Percentiles rank a stretch among this genome's conserved stretches.
phyloP scores from a whole-genome alignment of 352 stramenopile species.

The Phytophthora ohioensis region DNA sequence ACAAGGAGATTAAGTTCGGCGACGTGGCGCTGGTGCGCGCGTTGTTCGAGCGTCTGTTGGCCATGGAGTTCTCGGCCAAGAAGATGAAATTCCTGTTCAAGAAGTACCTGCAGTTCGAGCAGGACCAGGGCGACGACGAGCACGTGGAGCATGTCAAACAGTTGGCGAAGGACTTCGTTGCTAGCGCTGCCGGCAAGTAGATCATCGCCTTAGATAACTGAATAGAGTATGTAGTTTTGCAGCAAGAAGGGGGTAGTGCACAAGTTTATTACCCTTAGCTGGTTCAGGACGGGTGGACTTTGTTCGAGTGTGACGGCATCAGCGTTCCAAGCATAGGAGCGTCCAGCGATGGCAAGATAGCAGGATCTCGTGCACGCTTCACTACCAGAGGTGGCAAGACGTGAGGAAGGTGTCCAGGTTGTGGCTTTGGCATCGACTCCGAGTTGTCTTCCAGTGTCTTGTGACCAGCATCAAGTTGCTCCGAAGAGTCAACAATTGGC shows the following conservation, averaged over 20 bases:
- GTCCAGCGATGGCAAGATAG: conserved; percentile 13
- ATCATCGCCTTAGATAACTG: conserved; percentile 31
- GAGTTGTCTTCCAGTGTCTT: conserved; percentile 7
- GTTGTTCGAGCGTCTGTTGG: conserved; percentile 93
- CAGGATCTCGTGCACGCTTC: conserved; percentile 22
- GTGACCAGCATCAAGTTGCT: conserved; percentile 6
- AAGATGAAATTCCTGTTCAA: conserved; percentile 99
- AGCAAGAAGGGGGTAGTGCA: conserved; percentile 6
- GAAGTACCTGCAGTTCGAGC: conserved; percentile 96
- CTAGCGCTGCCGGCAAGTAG: conserved; percentile 66
- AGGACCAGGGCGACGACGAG: conserved; percentile 90
- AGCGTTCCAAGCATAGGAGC: conserved; percentile 19
- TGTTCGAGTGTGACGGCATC: conserved; percentile 28
- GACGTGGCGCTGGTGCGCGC: conserved; percentile 83
- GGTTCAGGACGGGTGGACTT: conserved; percentile 33
- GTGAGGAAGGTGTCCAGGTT: conserved; percentile 7
- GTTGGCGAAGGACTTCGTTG: conserved; percentile 94
- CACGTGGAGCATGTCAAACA: conserved; percentile 94
- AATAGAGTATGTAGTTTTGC: conserved; percentile 54
- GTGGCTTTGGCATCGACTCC: neutral
- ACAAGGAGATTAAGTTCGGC: conserved; percentile 97
- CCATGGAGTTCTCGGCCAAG: conserved; percentile 96
- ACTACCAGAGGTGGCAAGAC: conserved; percentile 31
- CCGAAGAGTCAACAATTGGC: neutral
- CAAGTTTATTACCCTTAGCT: neutral